Conservation (phyloP, 1,139 yeast species). For the Candida frijolesensis region DNA sequence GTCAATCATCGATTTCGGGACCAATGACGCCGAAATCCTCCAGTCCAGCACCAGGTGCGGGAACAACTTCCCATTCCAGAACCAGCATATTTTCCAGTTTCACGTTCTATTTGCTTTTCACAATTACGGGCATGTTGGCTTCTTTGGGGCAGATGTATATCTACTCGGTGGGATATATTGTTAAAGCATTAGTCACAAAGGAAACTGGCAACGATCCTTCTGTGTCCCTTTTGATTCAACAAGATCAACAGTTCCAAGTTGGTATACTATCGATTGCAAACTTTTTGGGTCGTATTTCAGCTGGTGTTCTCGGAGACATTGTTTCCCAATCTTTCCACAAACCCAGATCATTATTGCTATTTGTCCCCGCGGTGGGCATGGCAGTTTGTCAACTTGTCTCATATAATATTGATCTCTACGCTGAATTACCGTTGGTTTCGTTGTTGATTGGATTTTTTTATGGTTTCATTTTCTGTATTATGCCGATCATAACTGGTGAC, state of each 20-base stretch:
- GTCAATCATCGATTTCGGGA: background rate
- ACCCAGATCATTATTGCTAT: slow-evolving; percentile 49
- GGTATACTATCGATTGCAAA: slow-evolving; percentile 56
- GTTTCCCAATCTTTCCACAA: slow-evolving; percentile 43
- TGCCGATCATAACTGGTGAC: slow-evolving; percentile 62
- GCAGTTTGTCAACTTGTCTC: slow-evolving; percentile 47
- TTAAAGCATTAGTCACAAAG: slow-evolving; percentile 48
- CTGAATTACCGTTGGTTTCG: slow-evolving; percentile 40
- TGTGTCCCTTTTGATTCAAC: slow-evolving; percentile 38
- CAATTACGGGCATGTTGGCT: slow-evolving; percentile 52
- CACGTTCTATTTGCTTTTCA: slow-evolving; percentile 53
- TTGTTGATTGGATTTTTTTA: slow-evolving; percentile 54
- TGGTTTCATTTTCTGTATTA: slow-evolving; percentile 58
- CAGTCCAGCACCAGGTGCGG: background rate
- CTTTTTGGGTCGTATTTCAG: slow-evolving; percentile 52
- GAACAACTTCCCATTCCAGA: background rate
- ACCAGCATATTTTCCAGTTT: slow-evolving; percentile 27
- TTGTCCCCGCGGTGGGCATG: slow-evolving; percentile 47
- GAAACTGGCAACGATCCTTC: background rate
- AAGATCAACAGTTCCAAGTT: slow-evolving; percentile 58
- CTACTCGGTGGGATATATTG: slow-evolving; percentile 63
- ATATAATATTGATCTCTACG: slow-evolving; percentile 26
- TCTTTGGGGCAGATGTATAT: slow-evolving; percentile 66
- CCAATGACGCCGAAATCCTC: background rate
- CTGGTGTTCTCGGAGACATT: slow-evolving; percentile 57